phyloP scores from a whole-genome alignment of 352 stramenopile genomes.

The Elongisporangium senticosum region DNA sequence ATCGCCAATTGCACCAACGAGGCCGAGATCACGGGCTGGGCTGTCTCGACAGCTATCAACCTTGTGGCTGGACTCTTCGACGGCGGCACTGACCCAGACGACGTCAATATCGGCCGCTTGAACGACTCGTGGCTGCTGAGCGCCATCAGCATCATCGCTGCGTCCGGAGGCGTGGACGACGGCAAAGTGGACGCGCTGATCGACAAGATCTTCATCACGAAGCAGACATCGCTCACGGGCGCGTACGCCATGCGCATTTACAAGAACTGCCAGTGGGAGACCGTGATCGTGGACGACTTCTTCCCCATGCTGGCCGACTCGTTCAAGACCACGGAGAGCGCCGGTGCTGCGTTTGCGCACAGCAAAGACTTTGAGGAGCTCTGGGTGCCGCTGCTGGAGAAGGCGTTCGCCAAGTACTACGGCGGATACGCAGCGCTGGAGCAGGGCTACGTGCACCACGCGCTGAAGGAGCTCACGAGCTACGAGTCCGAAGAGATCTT shows the following conservation, averaged over 20 bases:
- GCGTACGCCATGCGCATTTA: constrained; percentile 90
- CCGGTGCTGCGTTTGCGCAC: constrained; percentile 83
- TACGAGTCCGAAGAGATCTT: constrained; percentile 88
- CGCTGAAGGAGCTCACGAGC: constrained; percentile 82
- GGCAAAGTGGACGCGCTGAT: constrained; percentile 87
- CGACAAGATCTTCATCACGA: constrained; percentile 86
- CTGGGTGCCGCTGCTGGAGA: constrained; percentile 91
- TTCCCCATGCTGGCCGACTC: constrained; percentile 79
- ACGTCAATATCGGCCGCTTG: constrained; percentile 77
- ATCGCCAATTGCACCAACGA: constrained; percentile 59
- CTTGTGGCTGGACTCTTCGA: constrained; percentile 86
- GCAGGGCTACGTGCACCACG: constrained; percentile 87
- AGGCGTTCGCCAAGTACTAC: constrained; percentile 91
- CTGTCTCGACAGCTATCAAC: constrained; percentile 85
- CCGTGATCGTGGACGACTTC: constrained; percentile 89
- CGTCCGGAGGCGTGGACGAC: constrained; percentile 83
- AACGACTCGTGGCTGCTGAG: constrained; percentile 89
- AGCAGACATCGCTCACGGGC: constrained; percentile 87
- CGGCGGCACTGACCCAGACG: constrained; percentile 88
- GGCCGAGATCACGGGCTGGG: constrained; percentile 60
- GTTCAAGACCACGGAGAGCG: constrained; percentile 39
- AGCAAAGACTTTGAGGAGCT: constrained; percentile 87
- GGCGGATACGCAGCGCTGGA: constrained; percentile 85
- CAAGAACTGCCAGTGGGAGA: constrained; percentile 92
- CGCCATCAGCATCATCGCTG: constrained; percentile 88